Conservation (phyloP, 1,139 yeast genomes). For the Blastobotrys arbuscula region DNA sequence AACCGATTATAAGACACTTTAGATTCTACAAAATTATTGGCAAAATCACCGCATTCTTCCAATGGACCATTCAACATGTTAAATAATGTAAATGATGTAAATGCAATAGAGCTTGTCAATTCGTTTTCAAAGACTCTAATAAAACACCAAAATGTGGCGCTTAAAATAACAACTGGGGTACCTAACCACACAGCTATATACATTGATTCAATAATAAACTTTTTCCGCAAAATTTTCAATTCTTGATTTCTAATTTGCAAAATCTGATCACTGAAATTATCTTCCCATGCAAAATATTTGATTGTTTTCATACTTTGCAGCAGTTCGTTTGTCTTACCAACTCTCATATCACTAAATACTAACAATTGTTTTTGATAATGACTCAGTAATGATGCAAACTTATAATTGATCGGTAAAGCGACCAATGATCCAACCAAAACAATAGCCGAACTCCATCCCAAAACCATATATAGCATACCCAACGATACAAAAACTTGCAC, state of each 20-base stretch:
- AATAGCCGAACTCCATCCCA: constrained; percentile 85
- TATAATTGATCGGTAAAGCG: constrained; percentile 70
- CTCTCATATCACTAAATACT: constrained; percentile 78
- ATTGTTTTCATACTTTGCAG: constrained; percentile 88
- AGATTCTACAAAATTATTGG: constrained; percentile 75
- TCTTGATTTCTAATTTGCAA: constrained; percentile 70
- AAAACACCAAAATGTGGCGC: constrained; percentile 73
- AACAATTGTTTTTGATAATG: constrained; percentile 63
- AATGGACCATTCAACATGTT: constrained; percentile 78
- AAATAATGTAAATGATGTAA: constrained; percentile 82
- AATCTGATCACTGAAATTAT: constrained; percentile 68
- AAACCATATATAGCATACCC: constrained; percentile 55
- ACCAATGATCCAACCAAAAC: constrained; percentile 65
- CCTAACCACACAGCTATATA: constrained; percentile 53
- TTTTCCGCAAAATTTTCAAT: constrained; percentile 48
- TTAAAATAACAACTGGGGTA: constrained; percentile 76
- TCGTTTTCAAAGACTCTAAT: constrained; percentile 61
- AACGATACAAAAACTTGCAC: constrained; percentile 68
- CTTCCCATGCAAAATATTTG: constrained; percentile 96
- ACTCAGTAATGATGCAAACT: constrained; percentile 64
- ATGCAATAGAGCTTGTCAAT: constrained; percentile 86
- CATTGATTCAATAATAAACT: constrained; percentile 67
- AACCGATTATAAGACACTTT: constrained; percentile 88
- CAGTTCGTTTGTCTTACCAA: constrained; percentile 90
- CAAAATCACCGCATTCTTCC: constrained; percentile 84